These are phyloP conservation scores for Fraxinus americana DNA, from an alignment of 257 asterid species.

Conservation along the genomic window DNA sequence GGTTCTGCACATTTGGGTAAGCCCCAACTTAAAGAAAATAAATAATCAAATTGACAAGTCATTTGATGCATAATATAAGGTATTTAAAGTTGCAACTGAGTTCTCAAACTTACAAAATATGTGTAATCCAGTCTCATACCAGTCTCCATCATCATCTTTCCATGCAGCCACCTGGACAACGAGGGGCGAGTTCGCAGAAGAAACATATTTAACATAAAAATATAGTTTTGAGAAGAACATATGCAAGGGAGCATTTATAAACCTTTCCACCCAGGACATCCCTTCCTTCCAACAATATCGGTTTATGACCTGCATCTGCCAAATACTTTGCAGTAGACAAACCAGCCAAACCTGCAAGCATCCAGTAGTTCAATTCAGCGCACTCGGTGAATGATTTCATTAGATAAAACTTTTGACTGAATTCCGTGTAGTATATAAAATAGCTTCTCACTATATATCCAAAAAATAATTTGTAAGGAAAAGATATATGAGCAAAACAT, in stretches of 20 bases:
- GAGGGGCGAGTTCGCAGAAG: constrained; percentile 26
- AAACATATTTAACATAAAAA: not conserved
- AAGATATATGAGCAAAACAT: not conserved
- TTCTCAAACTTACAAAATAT: constrained; percentile 78
- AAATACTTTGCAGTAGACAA: constrained; percentile 93
- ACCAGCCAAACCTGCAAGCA: constrained; percentile 84
- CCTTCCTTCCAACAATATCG: constrained; percentile 87
- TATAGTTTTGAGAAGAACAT: not conserved
- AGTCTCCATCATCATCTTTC: constrained; percentile 96
- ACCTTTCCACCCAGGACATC: constrained; percentile 99
- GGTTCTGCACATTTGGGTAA: constrained; percentile 97
- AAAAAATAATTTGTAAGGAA: not conserved
- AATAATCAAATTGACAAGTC: constrained; percentile 42
- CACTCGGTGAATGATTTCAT: not conserved
- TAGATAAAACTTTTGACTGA: not conserved
- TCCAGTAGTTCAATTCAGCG: constrained; percentile 15
- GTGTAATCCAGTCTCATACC: constrained; percentile 97
- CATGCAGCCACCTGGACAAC: constrained; percentile 82
- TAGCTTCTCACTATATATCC: not conserved
- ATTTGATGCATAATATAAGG: constrained; percentile 15
- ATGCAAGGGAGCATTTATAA: not conserved
- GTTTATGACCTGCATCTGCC: constrained; percentile 98
- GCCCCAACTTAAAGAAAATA: constrained; percentile 85
- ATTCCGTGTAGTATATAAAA: not conserved
- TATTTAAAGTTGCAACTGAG: constrained; percentile 7